phyloP scores from a whole-genome alignment of 495 filamentous ascomycete genomes.

The Chaetomium cochliodes region DNA sequence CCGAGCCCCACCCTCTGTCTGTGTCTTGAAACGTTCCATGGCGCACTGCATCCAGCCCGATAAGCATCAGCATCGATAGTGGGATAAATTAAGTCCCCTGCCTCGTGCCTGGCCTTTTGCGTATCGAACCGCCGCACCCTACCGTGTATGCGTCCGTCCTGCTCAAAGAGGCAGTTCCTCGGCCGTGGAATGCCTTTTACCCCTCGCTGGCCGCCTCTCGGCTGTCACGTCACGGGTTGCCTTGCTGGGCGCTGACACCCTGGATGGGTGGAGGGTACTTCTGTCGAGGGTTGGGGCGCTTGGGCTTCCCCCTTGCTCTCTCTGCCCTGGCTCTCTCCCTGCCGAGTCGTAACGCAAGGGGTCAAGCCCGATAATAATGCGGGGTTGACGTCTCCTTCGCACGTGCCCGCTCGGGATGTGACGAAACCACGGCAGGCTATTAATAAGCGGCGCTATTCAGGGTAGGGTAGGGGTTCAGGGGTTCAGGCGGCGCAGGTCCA shows the following conservation, averaged over 20 bases:
- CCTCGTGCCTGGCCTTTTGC: not conserved
- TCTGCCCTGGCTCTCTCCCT: too few relatives aligned
- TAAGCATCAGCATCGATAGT: not conserved
- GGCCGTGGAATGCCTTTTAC: not conserved
- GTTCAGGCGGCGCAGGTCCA: too few relatives aligned
- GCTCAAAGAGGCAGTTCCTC: slow-evolving; percentile 1
- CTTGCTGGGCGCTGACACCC: not conserved
- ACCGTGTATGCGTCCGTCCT: not conserved
- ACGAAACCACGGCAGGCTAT: slow-evolving; percentile 16
- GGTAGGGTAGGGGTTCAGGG: too few relatives aligned
- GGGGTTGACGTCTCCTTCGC: slow-evolving; percentile 21
- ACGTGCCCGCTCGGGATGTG: slow-evolving; percentile 26
- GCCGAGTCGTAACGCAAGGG: not conserved
- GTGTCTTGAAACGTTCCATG: not conserved
- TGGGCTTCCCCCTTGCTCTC: not conserved
- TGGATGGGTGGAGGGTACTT: too few relatives aligned
- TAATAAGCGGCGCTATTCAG: slow-evolving; percentile 20
- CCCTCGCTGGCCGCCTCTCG: not conserved
- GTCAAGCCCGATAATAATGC: not conserved
- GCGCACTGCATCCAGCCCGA: not conserved
- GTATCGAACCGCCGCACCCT: not conserved
- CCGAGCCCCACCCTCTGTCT: not conserved
- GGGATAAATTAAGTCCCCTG: slow-evolving; percentile 1
- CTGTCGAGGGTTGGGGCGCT: too few relatives aligned
- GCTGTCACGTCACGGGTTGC: not conserved